Evolutionary conservation across 495 filamentous ascomycete genomes (phyloP).

Genomic region (Evansstolkia leycettana): DNA sequence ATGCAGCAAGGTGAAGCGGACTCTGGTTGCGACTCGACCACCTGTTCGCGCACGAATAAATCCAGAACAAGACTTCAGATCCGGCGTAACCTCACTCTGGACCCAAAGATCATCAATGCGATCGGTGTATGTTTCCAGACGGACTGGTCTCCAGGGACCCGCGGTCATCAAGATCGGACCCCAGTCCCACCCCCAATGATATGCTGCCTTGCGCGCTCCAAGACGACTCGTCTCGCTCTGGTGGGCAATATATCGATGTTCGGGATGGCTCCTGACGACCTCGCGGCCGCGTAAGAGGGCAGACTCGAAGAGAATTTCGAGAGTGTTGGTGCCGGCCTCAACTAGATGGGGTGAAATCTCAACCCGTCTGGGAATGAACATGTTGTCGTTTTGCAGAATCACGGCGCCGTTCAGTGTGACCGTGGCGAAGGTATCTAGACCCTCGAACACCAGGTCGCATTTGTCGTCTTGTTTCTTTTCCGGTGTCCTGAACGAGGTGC

Average conservation of each 20-base stretch:
- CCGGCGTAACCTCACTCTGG: constrained; percentile 28
- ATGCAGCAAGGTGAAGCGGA: constrained; percentile 22
- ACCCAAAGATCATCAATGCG: constrained; percentile 54
- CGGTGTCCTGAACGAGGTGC: too few species aligned
- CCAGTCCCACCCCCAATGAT: constrained; percentile 96
- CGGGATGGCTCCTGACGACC: constrained; percentile 27
- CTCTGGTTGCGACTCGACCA: constrained; percentile 44
- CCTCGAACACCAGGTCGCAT: constrained; percentile 72
- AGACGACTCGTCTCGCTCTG: constrained; percentile 68
- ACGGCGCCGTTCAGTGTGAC: constrained; percentile 57
- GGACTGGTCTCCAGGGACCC: constrained; percentile 70
- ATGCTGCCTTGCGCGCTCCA: constrained; percentile 74
- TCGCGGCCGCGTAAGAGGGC: constrained; percentile 37
- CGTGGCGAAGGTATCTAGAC: constrained; percentile 73
- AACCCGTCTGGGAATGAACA: constrained; percentile 68
- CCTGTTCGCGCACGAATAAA: constrained; percentile 41
- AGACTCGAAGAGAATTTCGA: constrained; percentile 44
- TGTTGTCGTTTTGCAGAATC: constrained; percentile 67
- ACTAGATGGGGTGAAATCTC: constrained; percentile 45
- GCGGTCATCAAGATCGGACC: constrained; percentile 69
- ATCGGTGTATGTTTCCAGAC: constrained; percentile 57
- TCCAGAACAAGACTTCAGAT: constrained; percentile 39
- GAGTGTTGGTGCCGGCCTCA: constrained; percentile 27
- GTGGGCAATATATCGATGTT: constrained; percentile 49
- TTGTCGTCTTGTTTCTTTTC: too few species aligned